Conservation (phyloP, 225 moss, liverwort and hornwort species). For the Sphagnum tenellum region DNA sequence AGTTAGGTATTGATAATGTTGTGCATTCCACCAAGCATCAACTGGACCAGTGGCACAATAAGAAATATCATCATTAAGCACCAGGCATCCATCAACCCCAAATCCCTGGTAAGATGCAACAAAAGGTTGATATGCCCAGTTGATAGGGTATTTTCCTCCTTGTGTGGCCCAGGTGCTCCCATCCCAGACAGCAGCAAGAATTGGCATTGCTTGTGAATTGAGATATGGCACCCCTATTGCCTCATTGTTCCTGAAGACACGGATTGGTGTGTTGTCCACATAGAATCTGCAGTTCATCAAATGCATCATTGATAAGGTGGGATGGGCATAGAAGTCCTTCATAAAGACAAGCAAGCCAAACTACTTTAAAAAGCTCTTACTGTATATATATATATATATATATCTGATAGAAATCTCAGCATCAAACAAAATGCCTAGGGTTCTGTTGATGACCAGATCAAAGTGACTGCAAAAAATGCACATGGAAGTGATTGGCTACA, state of each 20-base stretch:
- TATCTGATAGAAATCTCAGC: too few relatives aligned
- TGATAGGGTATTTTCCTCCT: slow-evolving; percentile 24
- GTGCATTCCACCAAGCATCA: slow-evolving; percentile 28
- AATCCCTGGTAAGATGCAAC: slow-evolving; percentile 49
- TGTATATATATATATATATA: too few relatives aligned
- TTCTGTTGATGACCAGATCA: too few relatives aligned
- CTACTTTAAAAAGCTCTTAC: too few relatives aligned
- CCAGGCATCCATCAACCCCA: slow-evolving; percentile 33
- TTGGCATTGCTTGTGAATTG: slow-evolving; percentile 37
- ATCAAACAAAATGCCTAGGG: too few relatives aligned
- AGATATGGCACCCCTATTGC: slow-evolving; percentile 42
- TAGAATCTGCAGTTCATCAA: slow-evolving; percentile 27
- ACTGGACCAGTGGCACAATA: slow-evolving; percentile 18
- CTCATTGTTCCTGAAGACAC: slow-evolving; percentile 45
- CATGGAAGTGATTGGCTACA: too few relatives aligned
- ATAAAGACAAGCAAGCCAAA: too few relatives aligned
- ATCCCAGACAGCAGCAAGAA: slow-evolving; percentile 52
- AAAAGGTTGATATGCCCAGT: slow-evolving; percentile 49
- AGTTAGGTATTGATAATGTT: slow-evolving; percentile 20
- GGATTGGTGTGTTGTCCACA: slow-evolving; percentile 50
- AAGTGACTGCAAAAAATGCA: too few relatives aligned
- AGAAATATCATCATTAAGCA: background rate
- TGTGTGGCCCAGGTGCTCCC: slow-evolving; percentile 51
- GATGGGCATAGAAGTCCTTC: too few relatives aligned
- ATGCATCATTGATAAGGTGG: too few relatives aligned